Evolutionary conservation across 805 yeast genomes (phyloP).

Genomic region (Yamadazyma sp.): DNA sequence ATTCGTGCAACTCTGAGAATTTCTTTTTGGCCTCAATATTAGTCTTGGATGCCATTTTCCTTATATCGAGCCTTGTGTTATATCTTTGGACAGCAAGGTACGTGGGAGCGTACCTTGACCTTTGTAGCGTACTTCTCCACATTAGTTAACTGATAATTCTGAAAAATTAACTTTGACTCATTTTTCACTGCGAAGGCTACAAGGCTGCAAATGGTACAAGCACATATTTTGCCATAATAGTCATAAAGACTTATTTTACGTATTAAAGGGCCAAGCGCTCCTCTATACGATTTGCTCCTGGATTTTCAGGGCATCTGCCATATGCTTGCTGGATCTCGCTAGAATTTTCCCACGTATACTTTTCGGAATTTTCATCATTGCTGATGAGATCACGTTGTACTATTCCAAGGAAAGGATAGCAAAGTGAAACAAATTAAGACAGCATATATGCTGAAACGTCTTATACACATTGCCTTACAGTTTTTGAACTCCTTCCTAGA

Average conservation of each 20-base stretch:
- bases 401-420: no score
- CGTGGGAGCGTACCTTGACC: not conserved
- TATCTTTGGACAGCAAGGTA: not conserved
- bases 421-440: no score
- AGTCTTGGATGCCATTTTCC: slow-evolving; percentile 1
- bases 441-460: no score
- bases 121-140: slow-evolving; percentile 7
- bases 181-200: slow-evolving; percentile 6
- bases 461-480: no score
- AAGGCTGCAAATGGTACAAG: slow-evolving; percentile 4
- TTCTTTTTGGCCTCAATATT: slow-evolving; percentile 19
- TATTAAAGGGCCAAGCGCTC: not conserved
- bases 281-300: not conserved
- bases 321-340: no score
- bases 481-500: no score
- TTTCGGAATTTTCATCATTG: no score
- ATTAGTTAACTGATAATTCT: not conserved
- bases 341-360: no score
- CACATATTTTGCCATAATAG: no score
- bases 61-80: not conserved
- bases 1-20: slow-evolving; percentile 47
- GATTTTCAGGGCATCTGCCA: no score
- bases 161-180: slow-evolving; percentile 7
- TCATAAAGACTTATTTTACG: no score
- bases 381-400: no score